Percentiles rank a stretch among this genome's conserved stretches.
Evolutionary conservation across 2,329 filamentous ascomycete species (phyloP).

Genomic region (Trichoderma atrobrunneum): DNA sequence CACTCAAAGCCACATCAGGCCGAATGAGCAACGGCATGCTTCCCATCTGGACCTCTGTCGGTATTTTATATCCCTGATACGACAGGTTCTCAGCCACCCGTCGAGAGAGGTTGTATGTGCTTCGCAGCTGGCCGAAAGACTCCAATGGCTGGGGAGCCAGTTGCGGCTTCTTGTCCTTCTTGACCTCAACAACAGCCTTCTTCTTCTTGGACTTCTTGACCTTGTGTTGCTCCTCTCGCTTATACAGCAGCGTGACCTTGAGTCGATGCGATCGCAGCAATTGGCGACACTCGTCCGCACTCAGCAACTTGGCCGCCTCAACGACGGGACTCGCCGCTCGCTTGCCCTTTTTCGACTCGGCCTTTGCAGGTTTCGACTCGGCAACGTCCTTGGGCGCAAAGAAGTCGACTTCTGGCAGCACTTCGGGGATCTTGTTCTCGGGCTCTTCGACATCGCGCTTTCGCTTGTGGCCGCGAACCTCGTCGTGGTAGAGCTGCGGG

Average conservation of each 20-base stretch:
- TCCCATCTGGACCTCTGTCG: slow-evolving; percentile 91
- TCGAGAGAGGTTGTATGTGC: slow-evolving; percentile 69
- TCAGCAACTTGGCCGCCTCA: slow-evolving; percentile 41
- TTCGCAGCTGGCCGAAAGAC: slow-evolving; percentile 70
- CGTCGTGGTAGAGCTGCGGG: slow-evolving; percentile 68
- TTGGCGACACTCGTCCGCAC: slow-evolving; percentile 69
- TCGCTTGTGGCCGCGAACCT: slow-evolving; percentile 51
- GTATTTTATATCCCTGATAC: slow-evolving; percentile 79
- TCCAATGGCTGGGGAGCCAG: slow-evolving; percentile 78
- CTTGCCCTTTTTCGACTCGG: slow-evolving; percentile 24
- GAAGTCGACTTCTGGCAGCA: slow-evolving; percentile 54
- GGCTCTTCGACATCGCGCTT: slow-evolving; percentile 47
- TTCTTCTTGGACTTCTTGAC: slow-evolving; percentile 58
- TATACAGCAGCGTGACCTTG: slow-evolving; percentile 75
- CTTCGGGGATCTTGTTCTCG: slow-evolving; percentile 28
- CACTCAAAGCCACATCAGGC: slow-evolving; percentile 48
- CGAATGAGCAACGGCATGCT: slow-evolving; percentile 75
- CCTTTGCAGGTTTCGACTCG: slow-evolving; percentile 31
- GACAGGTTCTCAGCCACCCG: slow-evolving; percentile 74
- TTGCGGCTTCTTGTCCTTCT: slow-evolving; percentile 55
- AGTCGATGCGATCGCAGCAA: slow-evolving; percentile 77
- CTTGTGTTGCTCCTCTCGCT: slow-evolving; percentile 41
- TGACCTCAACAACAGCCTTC: slow-evolving; percentile 43
- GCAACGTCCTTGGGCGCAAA: slow-evolving; percentile 50
- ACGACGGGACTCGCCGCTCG: slow-evolving; percentile 30